These are phyloP conservation scores for Phaffomyces opuntiae DNA, from an alignment of 805 yeast genomes.

Conservation along the genomic window DNA sequence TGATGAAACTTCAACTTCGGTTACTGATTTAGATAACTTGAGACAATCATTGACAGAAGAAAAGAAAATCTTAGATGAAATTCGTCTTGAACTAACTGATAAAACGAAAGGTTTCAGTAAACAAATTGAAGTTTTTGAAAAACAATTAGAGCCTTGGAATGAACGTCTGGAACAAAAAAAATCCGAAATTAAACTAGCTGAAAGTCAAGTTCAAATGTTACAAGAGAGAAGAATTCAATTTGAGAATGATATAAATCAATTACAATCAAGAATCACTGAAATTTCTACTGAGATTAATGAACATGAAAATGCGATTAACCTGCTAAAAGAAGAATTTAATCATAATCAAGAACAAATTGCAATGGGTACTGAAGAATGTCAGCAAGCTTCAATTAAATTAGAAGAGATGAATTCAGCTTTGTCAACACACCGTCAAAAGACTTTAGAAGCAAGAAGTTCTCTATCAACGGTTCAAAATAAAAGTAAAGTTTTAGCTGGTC, in stretches of 20 bases:
- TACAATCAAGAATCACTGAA: conserved; percentile 36
- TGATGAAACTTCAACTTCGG: conserved; percentile 37
- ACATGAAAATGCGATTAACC: conserved; percentile 39
- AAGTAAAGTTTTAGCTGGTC: conserved; percentile 63
- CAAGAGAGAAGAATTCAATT: conserved; percentile 37
- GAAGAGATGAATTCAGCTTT: conserved; percentile 49
- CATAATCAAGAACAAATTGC: conserved; percentile 47
- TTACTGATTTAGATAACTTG: conserved; percentile 39
- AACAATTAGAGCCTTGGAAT: conserved; percentile 77
- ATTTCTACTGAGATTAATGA: conserved; percentile 42
- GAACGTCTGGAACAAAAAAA: conserved; percentile 56
- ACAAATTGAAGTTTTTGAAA: conserved; percentile 57
- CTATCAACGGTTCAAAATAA: conserved; percentile 56
- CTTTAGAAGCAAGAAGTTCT: conserved; percentile 59
- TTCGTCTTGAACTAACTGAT: conserved; percentile 59
- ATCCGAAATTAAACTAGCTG: conserved; percentile 56
- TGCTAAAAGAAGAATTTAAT: conserved; percentile 41
- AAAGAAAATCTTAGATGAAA: conserved; percentile 48
- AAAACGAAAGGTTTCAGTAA: conserved; percentile 66
- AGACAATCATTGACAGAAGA: conserved; percentile 43
- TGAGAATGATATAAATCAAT: conserved; percentile 36
- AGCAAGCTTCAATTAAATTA: conserved; percentile 40
- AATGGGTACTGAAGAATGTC: conserved; percentile 52
- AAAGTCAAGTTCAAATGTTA: conserved; percentile 57
- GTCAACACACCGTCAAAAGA: conserved; percentile 48